These are phyloP conservation scores for Leptodermis oblonga DNA, from an alignment of 257 asterid species.

Conservation along the genomic window DNA sequence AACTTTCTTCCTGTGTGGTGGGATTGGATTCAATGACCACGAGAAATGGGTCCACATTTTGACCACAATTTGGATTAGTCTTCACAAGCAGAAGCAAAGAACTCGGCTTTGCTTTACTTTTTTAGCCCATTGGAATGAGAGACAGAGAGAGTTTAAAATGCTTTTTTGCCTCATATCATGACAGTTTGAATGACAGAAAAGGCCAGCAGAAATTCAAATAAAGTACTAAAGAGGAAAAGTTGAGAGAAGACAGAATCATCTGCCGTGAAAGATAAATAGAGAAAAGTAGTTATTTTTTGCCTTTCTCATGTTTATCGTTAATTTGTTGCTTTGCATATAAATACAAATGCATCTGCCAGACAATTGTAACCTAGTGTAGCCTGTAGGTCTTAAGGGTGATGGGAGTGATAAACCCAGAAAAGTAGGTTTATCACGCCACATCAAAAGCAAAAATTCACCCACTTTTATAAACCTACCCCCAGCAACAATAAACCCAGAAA, in stretches of 20 bases:
- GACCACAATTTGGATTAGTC: constrained; percentile 5
- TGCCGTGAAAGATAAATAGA: constrained; percentile 34
- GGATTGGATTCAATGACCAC: background rate
- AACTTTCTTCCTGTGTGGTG: background rate
- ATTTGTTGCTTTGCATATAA: constrained; percentile 43
- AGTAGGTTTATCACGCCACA: no score
- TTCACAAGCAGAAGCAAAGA: constrained; percentile 1
- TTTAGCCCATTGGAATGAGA: constrained; percentile 10
- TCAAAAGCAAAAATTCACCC: no score
- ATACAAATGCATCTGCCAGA: constrained; percentile 26
- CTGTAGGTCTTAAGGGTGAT: no score
- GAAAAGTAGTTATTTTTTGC: constrained; percentile 31
- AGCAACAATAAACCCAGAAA: no score
- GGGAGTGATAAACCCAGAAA: no score
- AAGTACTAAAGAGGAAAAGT: constrained; percentile 32
- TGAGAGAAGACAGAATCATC: constrained; percentile 24
- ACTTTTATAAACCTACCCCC: no score
- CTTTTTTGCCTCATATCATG: constrained; percentile 17
- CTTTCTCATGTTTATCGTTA: constrained; percentile 57
- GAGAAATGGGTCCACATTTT: background rate
- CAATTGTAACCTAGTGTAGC: no score
- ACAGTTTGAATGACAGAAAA: constrained; percentile 31
- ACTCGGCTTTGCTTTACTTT: background rate
- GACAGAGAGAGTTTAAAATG: background rate
- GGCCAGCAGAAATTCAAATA: constrained; percentile 47